phyloP scores from a whole-genome alignment of 2,329 filamentous ascomycete genomes.

The Ophioceras dolichostomum region DNA sequence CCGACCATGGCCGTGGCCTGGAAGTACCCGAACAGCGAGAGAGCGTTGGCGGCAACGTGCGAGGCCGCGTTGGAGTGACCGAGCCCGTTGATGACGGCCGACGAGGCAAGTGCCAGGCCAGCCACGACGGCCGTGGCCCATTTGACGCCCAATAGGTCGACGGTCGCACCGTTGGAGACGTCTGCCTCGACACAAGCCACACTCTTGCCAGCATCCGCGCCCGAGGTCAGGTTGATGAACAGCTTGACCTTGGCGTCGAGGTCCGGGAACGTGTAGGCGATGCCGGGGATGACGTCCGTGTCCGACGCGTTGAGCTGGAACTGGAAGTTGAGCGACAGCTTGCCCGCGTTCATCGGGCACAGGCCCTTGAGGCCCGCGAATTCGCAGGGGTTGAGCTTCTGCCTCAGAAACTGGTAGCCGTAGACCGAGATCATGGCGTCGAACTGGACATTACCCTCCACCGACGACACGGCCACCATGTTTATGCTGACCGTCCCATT shows the following conservation, averaged over 20 bases:
- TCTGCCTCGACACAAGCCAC: constrained; percentile 72
- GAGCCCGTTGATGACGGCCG: constrained; percentile 68
- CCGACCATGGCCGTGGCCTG: constrained; percentile 77
- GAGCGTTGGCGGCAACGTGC: constrained; percentile 72
- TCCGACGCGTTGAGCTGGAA: constrained; percentile 41
- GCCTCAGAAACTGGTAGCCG: constrained; percentile 51
- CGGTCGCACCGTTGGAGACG: constrained; percentile 73
- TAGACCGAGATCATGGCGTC: constrained; percentile 61
- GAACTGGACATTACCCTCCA: constrained; percentile 62
- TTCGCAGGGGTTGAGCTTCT: constrained; percentile 61
- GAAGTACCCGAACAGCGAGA: constrained; percentile 79
- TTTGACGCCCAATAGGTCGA: constrained; percentile 67
- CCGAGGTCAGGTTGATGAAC: constrained; percentile 53
- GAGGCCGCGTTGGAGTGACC: constrained; percentile 81
- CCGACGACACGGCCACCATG: constrained; percentile 60
- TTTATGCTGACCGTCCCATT: constrained; percentile 54
- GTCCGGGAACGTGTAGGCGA: constrained; percentile 74
- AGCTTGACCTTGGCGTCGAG: constrained; percentile 68
- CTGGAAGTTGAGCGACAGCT: constrained; percentile 31
- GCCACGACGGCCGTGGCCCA: constrained; percentile 73
- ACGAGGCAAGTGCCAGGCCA: constrained; percentile 62
- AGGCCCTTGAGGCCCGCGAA: constrained; percentile 49
- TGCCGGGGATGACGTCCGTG: constrained; percentile 54
- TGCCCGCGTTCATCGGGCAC: constrained; percentile 71
- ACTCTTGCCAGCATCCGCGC: constrained; percentile 29